Conservation (phyloP, 768 basidiomycete genomes). For the Lentinus brumalis region DNA sequence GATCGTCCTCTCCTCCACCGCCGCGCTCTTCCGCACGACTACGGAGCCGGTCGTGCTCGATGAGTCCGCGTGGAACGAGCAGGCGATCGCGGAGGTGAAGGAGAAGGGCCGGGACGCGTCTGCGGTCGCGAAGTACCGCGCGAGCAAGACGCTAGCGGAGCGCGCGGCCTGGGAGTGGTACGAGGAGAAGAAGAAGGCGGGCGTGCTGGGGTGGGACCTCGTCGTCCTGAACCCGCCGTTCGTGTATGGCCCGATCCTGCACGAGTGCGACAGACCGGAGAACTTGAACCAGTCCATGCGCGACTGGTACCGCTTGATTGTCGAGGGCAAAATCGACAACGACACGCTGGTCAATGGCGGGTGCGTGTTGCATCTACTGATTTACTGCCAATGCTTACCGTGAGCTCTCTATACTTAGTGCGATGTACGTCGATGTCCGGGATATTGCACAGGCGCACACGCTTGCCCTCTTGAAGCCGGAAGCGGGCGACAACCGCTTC, state of each 20-base stretch:
- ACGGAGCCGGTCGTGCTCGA: slow-evolving; percentile 34
- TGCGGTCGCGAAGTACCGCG: slow-evolving; percentile 49
- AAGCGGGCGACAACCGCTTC: slow-evolving; percentile 59
- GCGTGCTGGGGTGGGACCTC: slow-evolving; percentile 19
- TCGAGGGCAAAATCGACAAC: slow-evolving; percentile 22
- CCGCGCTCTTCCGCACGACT: slow-evolving; percentile 38
- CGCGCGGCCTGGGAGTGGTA: slow-evolving; percentile 46
- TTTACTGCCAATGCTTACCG: neutral
- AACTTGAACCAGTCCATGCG: slow-evolving; percentile 38
- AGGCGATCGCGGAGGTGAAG: slow-evolving; percentile 44
- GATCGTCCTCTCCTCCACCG: slow-evolving; percentile 61
- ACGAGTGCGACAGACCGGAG: slow-evolving; percentile 38
- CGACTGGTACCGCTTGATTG: slow-evolving; percentile 26
- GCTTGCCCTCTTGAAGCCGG: slow-evolving; percentile 49
- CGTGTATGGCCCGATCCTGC: slow-evolving; percentile 29
- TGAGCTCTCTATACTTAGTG: neutral
- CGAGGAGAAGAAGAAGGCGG: slow-evolving; percentile 3
- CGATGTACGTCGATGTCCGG: slow-evolving; percentile 46
- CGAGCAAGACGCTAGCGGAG: slow-evolving; percentile 65
- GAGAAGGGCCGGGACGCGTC: slow-evolving; percentile 51
- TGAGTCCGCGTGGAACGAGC: slow-evolving; percentile 66
- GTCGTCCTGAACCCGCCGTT: slow-evolving; percentile 57
- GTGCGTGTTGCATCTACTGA: slow-evolving; percentile 8
- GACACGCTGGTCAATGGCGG: slow-evolving; percentile 16
- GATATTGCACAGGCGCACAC: slow-evolving; percentile 59